phyloP scores from a whole-genome alignment of 257 asterid species.

The Gardenia jasminoides region DNA sequence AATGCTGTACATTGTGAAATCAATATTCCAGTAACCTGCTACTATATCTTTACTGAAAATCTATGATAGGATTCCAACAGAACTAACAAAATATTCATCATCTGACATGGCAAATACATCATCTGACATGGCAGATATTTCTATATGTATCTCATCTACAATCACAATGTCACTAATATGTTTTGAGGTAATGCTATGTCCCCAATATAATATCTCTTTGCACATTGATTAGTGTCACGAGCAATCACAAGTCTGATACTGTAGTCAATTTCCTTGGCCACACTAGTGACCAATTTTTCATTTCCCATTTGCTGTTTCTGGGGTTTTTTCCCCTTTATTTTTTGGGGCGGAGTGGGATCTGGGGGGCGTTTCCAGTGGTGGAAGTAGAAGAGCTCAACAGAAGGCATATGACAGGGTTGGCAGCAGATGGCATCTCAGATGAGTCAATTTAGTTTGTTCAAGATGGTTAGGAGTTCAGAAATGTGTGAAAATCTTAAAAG shows the following conservation, averaged over 20 bases:
- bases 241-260: neutral
- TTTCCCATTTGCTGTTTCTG: too few species aligned
- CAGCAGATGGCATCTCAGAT: neutral
- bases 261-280: too few species aligned
- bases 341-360: neutral
- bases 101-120: neutral
- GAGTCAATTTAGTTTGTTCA: neutral
- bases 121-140: neutral
- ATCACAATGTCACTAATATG: neutral
- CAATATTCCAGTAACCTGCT: neutral
- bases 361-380: neutral
- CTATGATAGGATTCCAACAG: neutral
- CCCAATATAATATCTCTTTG: neutral
- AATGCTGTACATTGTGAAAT: neutral
- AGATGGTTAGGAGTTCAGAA: neutral
- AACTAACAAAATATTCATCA: neutral
- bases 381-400: neutral
- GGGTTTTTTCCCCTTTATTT: too few species aligned
- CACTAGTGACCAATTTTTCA: neutral
- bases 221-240: neutral
- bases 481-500: neutral
- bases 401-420: neutral
- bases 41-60: too few species aligned
- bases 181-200: neutral
- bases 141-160: neutral